Percentiles rank a stretch among this genome's conserved stretches.
Evolutionary conservation across 768 basidiomycete genomes (phyloP).

Genomic region (Cytidiella melzeri): DNA sequence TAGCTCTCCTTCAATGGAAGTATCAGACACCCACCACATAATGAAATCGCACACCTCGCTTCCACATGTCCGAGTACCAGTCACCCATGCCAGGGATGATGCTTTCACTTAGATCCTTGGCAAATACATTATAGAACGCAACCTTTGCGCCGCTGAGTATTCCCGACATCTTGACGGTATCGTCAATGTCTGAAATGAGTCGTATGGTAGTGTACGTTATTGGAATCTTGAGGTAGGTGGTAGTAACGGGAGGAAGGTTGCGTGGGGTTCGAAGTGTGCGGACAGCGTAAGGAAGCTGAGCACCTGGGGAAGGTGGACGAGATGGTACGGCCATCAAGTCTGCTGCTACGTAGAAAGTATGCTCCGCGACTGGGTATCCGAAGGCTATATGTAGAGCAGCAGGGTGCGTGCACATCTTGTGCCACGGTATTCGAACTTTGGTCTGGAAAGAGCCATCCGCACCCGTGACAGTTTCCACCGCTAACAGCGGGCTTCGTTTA

Average conservation of each 20-base stretch:
- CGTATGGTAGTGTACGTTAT: slow-evolving; percentile 63
- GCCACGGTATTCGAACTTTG: slow-evolving; percentile 61
- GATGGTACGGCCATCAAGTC: slow-evolving; percentile 40
- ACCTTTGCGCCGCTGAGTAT: slow-evolving; percentile 74
- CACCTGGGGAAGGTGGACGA: slow-evolving; percentile 18
- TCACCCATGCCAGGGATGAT: slow-evolving; percentile 79
- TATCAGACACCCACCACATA: slow-evolving; percentile 64
- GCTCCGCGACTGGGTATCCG: slow-evolving; percentile 36
- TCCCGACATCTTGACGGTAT: slow-evolving; percentile 80
- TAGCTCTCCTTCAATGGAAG: slow-evolving; percentile 11
- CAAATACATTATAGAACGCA: slow-evolving; percentile 90
- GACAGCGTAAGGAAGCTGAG: slow-evolving; percentile 8
- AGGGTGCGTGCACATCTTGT: slow-evolving; percentile 58
- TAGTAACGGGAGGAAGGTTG: slow-evolving; percentile 10
- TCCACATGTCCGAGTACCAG: slow-evolving; percentile 70
- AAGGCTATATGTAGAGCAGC: slow-evolving; percentile 50
- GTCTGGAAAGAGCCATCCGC: slow-evolving; percentile 71
- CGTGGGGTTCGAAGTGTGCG: not conserved
- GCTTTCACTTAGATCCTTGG: slow-evolving; percentile 72
- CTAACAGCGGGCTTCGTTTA: slow-evolving; percentile 41
- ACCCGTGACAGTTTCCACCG: slow-evolving; percentile 47
- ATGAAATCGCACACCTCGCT: slow-evolving; percentile 71
- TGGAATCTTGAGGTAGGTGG: slow-evolving; percentile 22
- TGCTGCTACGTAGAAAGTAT: slow-evolving; percentile 50
- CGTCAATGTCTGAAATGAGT: slow-evolving; percentile 91